Conservation (phyloP, 306 rosid genomes). For the Dalbergia oliveri region DNA sequence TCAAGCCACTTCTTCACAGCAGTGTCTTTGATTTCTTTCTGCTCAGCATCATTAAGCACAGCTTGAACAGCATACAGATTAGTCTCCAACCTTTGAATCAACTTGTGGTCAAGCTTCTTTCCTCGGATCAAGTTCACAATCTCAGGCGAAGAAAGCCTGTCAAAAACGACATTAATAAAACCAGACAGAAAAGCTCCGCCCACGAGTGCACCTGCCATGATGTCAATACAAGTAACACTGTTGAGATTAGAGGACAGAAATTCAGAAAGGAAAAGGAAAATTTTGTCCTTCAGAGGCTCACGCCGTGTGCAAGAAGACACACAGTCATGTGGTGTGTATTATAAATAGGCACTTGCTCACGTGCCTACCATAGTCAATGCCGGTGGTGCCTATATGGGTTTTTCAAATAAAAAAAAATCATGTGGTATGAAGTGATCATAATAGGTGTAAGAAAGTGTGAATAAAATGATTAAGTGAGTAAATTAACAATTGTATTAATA, state of each 20-base stretch:
- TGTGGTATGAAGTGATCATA: too few relatives aligned
- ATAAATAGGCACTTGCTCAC: too few relatives aligned
- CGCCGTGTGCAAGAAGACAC: too few relatives aligned
- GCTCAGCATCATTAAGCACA: slow-evolving; percentile 47
- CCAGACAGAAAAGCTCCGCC: slow-evolving; percentile 27
- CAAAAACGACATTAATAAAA: slow-evolving; percentile 31
- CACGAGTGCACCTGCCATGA: too few relatives aligned
- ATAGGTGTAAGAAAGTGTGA: too few relatives aligned
- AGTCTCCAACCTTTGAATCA: slow-evolving; percentile 17
- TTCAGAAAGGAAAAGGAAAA: background rate
- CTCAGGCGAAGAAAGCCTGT: slow-evolving; percentile 19
- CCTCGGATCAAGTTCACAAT: slow-evolving; percentile 11
- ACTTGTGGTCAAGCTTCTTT: background rate
- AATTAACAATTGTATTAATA: too few relatives aligned
- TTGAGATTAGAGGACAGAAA: background rate
- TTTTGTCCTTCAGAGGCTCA: too few relatives aligned
- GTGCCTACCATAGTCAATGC: too few relatives aligned
- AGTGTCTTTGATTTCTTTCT: slow-evolving; percentile 6
- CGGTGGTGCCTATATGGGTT: too few relatives aligned
- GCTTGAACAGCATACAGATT: background rate
- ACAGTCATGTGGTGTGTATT: too few relatives aligned
- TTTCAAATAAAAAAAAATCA: too few relatives aligned
- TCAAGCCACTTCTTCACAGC: slow-evolving; percentile 47
- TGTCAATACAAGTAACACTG: background rate
- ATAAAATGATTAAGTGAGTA: too few relatives aligned